phyloP scores from a whole-genome alignment of 495 filamentous ascomycete genomes.

The Hypoxylon fragiforme region DNA sequence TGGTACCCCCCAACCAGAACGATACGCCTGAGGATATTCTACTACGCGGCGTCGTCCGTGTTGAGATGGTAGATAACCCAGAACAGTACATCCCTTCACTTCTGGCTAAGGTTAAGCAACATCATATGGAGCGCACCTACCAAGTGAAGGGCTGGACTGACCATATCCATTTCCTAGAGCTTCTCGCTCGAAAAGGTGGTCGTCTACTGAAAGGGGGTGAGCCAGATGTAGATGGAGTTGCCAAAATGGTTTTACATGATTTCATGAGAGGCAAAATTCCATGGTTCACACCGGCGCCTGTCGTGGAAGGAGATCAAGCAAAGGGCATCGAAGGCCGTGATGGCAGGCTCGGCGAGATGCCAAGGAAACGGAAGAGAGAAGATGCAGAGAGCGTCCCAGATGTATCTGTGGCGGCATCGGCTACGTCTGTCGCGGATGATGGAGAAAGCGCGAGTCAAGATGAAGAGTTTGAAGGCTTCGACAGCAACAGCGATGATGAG shows the following conservation, averaged over 20 bases:
- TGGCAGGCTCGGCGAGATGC: slow-evolving; percentile 63
- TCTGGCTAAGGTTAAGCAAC: slow-evolving; percentile 74
- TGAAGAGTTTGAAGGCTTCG: slow-evolving; percentile 58
- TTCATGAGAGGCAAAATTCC: slow-evolving; percentile 93
- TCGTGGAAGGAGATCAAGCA: slow-evolving; percentile 56
- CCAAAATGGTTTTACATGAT: slow-evolving; percentile 92
- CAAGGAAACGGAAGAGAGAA: slow-evolving; percentile 59
- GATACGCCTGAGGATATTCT: slow-evolving; percentile 87
- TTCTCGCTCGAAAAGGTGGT: slow-evolving; percentile 85
- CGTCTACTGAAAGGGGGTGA: slow-evolving; percentile 86
- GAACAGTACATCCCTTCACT: slow-evolving; percentile 92
- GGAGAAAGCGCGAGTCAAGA: slow-evolving; percentile 23
- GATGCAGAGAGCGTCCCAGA: slow-evolving; percentile 47
- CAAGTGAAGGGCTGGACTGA: slow-evolving; percentile 75
- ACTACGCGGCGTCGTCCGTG: slow-evolving; percentile 87
- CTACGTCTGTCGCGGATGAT: slow-evolving; percentile 29
- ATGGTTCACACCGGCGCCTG: slow-evolving; percentile 87
- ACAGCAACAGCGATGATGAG: slow-evolving; percentile 45
- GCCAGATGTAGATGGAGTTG: slow-evolving; percentile 88
- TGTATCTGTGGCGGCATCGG: slow-evolving; percentile 36
- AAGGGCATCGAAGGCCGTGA: slow-evolving; percentile 59
- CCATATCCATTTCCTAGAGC: slow-evolving; percentile 80
- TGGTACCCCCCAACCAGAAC: slow-evolving; percentile 77
- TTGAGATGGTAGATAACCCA: slow-evolving; percentile 93
- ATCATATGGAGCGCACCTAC: slow-evolving; percentile 92